Conservation (phyloP, 306 rosid genomes). For the Mimosa bimucronata region DNA sequence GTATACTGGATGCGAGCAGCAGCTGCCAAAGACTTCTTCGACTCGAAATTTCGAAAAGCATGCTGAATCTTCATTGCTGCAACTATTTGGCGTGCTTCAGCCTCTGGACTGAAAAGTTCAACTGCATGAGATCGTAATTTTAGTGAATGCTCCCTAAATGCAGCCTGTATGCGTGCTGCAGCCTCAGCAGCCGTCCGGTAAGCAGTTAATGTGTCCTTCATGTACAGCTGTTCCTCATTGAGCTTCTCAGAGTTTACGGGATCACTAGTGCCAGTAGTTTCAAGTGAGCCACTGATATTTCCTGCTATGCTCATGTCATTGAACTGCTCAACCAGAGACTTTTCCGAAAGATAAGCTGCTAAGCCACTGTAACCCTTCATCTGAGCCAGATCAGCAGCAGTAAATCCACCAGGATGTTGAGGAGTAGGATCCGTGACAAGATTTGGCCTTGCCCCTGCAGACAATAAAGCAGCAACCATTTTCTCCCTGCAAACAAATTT, state of each 20-base stretch:
- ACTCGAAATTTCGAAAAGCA: slow-evolving; percentile 77
- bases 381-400: slow-evolving; percentile 83
- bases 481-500: slow-evolving; percentile 64
- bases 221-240: slow-evolving; percentile 70
- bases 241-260: slow-evolving; percentile 53
- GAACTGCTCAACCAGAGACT: slow-evolving; percentile 80
- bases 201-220: slow-evolving; percentile 84
- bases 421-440: slow-evolving; percentile 92
- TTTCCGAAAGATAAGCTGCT: slow-evolving; percentile 94
- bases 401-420: slow-evolving; percentile 73
- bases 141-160: slow-evolving; percentile 78
- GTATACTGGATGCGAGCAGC: slow-evolving; percentile 87
- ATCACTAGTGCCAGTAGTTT: slow-evolving; percentile 49
- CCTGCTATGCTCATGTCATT: slow-evolving; percentile 86
- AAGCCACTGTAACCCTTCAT: slow-evolving; percentile 74
- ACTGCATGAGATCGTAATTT: slow-evolving; percentile 59
- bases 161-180: slow-evolving; percentile 88
- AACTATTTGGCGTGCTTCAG: slow-evolving; percentile 76
- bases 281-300: slow-evolving; percentile 79
- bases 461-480: slow-evolving; percentile 81
- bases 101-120: slow-evolving; percentile 62
- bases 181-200: slow-evolving; percentile 91
- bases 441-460: slow-evolving; percentile 89
- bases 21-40: slow-evolving; percentile 64
- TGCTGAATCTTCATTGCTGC: slow-evolving; percentile 98